Base-by-base conservation (phyloP, 768 basidiomycete species). In the Lepiota brunneoincarnata region DNA sequence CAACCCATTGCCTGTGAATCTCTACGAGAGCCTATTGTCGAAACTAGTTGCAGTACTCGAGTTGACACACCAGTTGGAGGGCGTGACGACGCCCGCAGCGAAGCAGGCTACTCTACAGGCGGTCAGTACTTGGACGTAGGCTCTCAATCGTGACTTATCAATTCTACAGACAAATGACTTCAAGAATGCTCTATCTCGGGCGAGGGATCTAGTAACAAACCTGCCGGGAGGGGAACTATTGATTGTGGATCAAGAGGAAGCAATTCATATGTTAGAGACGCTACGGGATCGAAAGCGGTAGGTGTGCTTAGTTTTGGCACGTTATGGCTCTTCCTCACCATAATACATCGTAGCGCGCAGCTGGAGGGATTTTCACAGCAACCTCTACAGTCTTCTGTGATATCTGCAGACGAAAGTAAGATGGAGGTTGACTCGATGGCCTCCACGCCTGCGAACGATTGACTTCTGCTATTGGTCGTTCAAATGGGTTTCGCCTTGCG, bases 361-460 rank as follows among this genome's bases (percentile, higher is more conserved):
- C 71, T 89, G 1, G 69, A 64, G 0, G 71, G 75, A 12, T 87
- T 89, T 58, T 67, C 82, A 2, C 45, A 31, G 17, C 53, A 54
- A 34, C 3, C 66, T 72, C 12, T 71, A 69, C 50, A 72, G 73
- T 17, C 61, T 12, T 66, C 70, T 6, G 59, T 66, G 3, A 34
- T 61, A 21, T 61, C 59, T 12, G 55, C 57, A 2, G 59, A 57
- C 11, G 69, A 74, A 20, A 41, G 61, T 4, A 76, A 73, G 57
- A 86, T 87, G 79, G 87, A 89, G 59, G 67, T 89, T 36, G 87
- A 90, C 63, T 90, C 87, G 12, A 84, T 82, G 54, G 87, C 87
- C 23, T 89, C 87, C 3, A 89, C 87, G 3, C 87, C 87, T 10
- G 72, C 76, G 51, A 68, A 73, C 17, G 73, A 69, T 48, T 64